phyloP scores from a whole-genome alignment of 495 filamentous ascomycete genomes.

The Podospora australis region DNA sequence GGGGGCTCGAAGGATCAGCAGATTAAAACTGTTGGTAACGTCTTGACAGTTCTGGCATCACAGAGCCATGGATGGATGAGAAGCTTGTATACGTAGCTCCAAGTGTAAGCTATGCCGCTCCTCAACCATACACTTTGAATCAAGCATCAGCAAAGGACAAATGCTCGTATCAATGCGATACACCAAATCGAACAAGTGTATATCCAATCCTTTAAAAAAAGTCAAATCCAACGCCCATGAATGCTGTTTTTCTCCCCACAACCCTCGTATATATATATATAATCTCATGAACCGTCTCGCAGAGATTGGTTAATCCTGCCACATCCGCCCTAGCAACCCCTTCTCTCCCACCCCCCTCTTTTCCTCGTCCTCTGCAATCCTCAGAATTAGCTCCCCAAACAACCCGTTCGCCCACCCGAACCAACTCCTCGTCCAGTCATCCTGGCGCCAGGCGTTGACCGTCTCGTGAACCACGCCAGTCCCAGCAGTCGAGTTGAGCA shows the following conservation, averaged over 20 bases:
- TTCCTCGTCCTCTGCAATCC: slow-evolving; percentile 26
- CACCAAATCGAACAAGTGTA: too few relatives aligned
- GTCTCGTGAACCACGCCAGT: slow-evolving; percentile 57
- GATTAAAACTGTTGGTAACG: too few relatives aligned
- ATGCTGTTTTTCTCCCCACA: not conserved
- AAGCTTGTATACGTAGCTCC: too few relatives aligned
- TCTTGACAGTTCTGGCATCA: too few relatives aligned
- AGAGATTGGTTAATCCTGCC: slow-evolving; percentile 17
- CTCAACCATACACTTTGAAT: too few relatives aligned
- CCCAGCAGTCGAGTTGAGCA: slow-evolving; percentile 50
- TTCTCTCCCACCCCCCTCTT: slow-evolving; percentile 12
- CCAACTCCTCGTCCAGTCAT: slow-evolving; percentile 55
- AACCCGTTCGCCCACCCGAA: slow-evolving; percentile 66
- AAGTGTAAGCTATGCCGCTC: too few relatives aligned
- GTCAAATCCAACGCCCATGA: not conserved
- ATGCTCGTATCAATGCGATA: too few relatives aligned
- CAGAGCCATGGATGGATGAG: too few relatives aligned
- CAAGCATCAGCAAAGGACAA: not conserved
- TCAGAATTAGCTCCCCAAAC: slow-evolving; percentile 57
- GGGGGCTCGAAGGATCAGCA: too few relatives aligned
- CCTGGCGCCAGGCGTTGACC: slow-evolving; percentile 47
- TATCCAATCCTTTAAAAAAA: not conserved
- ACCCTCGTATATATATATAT: not conserved
- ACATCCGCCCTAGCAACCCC: slow-evolving; percentile 23
- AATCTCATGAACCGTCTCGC: not conserved